These are phyloP conservation scores for Beauveria sp. DNA, from an alignment of 2,329 filamentous ascomycete species.

Conservation along the genomic window DNA sequence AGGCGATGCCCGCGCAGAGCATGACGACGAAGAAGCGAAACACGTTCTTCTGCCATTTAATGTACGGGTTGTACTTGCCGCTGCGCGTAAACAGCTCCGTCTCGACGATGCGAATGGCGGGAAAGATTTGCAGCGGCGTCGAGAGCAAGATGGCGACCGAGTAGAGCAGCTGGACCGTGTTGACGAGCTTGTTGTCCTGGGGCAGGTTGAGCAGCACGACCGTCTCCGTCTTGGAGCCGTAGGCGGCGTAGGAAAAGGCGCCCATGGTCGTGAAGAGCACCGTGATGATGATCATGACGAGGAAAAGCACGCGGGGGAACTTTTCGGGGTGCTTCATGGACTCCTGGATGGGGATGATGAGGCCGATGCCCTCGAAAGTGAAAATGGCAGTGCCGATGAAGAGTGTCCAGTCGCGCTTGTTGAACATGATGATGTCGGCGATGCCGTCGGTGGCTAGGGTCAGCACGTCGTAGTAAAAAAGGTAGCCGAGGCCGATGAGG, in stretches of 20 bases:
- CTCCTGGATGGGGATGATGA: slow-evolving; percentile 97
- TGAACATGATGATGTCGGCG: slow-evolving; percentile 85
- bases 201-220: slow-evolving; percentile 94
- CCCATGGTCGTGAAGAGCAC: slow-evolving; percentile 86
- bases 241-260: slow-evolving; percentile 90
- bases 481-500: slow-evolving; percentile 79
- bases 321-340: slow-evolving; percentile 89
- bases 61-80: slow-evolving; percentile 94
- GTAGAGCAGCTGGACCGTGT: slow-evolving; percentile 92
- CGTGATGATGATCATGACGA: slow-evolving; percentile 93
- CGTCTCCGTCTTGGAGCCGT: slow-evolving; percentile 89
- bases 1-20: slow-evolving; percentile 79
- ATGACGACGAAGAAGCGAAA: slow-evolving; percentile 92
- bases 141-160: slow-evolving; percentile 95
- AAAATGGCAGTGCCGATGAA: slow-evolving; percentile 99
- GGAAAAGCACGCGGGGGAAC: slow-evolving; percentile 80
- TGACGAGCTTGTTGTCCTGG: slow-evolving; percentile 91
- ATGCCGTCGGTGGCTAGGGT: slow-evolving; percentile 72
- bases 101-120: slow-evolving; percentile 91
- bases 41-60: slow-evolving; percentile 99
- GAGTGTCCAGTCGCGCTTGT: slow-evolving; percentile 84
- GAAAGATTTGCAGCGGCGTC: slow-evolving; percentile 94
- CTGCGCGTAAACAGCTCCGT: slow-evolving; percentile 89
- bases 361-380: slow-evolving; percentile 93
- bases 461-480: slow-evolving; percentile 90